A percentile compares a stretch with the other conserved stretches of the same genome.
phyloP scores from a whole-genome alignment of 1,284 basidiomycete genomes.

The Thelephora terrestris region DNA sequence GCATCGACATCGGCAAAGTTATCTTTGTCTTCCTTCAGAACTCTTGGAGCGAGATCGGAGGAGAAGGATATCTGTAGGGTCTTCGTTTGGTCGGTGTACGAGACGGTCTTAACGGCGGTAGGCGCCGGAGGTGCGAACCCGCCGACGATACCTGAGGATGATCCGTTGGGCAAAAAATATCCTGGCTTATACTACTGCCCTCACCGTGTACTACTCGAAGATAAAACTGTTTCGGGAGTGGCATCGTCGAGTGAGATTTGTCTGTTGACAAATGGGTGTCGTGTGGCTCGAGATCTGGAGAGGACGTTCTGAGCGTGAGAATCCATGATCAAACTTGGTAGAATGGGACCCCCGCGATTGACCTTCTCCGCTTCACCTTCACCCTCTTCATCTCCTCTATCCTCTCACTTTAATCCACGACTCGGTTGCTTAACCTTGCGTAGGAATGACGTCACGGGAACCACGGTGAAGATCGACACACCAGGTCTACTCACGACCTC shows the following conservation, averaged over 20 bases:
- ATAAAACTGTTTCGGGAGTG: neutral
- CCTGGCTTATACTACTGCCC: neutral
- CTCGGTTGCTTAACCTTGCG: too few species aligned
- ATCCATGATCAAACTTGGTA: too few species aligned
- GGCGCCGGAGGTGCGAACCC: slow-evolving; percentile 65
- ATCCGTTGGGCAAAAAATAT: neutral
- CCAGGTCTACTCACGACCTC: slow-evolving; percentile 53
- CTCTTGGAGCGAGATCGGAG: too few species aligned
- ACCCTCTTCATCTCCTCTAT: too few species aligned
- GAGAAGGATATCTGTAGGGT: slow-evolving; percentile 32
- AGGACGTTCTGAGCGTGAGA: too few species aligned
- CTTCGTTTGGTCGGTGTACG: slow-evolving; percentile 25
- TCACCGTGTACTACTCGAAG: neutral
- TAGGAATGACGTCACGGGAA: too few species aligned
- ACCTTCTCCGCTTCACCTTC: too few species aligned
- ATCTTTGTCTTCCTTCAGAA: slow-evolving; percentile 36
- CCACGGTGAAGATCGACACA: slow-evolving; percentile 35
- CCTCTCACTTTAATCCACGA: too few species aligned
- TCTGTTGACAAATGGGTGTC: too few species aligned
- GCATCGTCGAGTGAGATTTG: neutral
- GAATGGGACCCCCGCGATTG: too few species aligned
- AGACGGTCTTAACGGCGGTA: slow-evolving; percentile 42
- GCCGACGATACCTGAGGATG: slow-evolving; percentile 52
- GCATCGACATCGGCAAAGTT: slow-evolving; percentile 27
- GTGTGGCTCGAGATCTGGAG: too few species aligned